Base-by-base conservation (phyloP, 208 protist genomes). In the Leishmania lainsoni region DNA sequence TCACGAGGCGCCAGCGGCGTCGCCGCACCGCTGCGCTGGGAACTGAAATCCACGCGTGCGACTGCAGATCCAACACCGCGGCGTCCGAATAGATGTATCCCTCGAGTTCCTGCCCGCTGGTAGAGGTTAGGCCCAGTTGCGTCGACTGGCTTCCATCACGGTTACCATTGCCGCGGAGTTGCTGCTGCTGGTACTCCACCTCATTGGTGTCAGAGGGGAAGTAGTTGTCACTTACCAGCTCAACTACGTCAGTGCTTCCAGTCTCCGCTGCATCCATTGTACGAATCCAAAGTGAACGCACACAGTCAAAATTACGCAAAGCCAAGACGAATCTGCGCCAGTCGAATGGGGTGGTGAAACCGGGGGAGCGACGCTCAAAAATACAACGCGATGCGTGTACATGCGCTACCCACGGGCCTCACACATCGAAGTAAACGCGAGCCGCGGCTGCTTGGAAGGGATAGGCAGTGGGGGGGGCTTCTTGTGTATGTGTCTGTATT, bases 51-150 rank as follows among this genome's bases (percentile, higher is more conserved):
- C 68, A 68, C 32, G 68, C 6, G 29, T 58, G 0, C 32, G 48
- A 29, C 39, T 9, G 68, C 35, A 66, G 20, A 52, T 74, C 35
- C 52, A 42, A 59, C 3, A 75, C 52, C 10, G 77, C 77, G 14
- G 39, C 68, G 56, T 81, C 77, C 0, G 77, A 81, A 54, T 73
- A 68, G 10, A 81, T 52, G 39, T 81, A 81, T 42, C 52, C 77
- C 66, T 81, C 77, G 16, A 81, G 54, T 5, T 22, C 54, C 48
- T 42, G 16, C 59, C 61, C 54, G 58, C 63, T 49, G 42, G 26
- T n/a, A 0, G 45, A 20, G 26, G 35, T 54, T 26, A 52, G 2
- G 52, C 10, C 69, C 20, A 29, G 48, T 58, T 39, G 59, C 72
- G 52, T 12, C 48, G 29, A 17, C 35, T 29, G 12, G 32, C 48